Base-by-base conservation (phyloP, 805 yeast genomes). In the Lachancea kluyveri region DNA sequence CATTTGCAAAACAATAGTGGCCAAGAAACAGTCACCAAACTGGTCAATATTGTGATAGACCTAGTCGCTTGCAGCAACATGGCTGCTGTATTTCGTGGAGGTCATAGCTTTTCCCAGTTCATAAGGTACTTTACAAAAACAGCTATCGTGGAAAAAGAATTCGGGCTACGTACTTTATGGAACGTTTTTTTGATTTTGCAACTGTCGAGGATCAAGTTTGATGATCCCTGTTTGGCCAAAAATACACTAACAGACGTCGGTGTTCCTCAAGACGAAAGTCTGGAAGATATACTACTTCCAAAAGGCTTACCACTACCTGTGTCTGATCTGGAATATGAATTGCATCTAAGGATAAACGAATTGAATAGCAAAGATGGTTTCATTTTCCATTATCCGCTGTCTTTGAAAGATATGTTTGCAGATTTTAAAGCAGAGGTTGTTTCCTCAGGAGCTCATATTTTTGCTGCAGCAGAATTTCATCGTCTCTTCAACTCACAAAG, bases 21-120 rank as follows among this genome's bases (percentile, higher is more conserved):
- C 17, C 19, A 24, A 6, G 17, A 21, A n/a, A 21, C 3, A n/a
- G 27, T 31, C 8, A 31, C 21, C 12, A 17, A 18, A 11, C 10
- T 17, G 15, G 16, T 35, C 19, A 18, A n/a, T 13, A 21, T 26
- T 10, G 31, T 28, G 3, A 10, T 22, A 13, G 16, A 18, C 15
- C 20, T 31, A 9, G 19, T 26, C 16, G 19, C 15, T 5, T 12
- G 21, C 13, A 29, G 32, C 21, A 21, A 21, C 12, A 21, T 29
- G 10, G 28, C 12, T 5, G 20, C 12, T 6, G 14, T 7, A 26
- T 26, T n/a, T 12, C 10, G 12, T 11, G 12, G n/a, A n/a, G n/a
- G n/a, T n/a, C n/a, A n/a, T n/a, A n/a, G n/a, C n/a, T 22, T 22
- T n/a, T 13, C 24, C 24, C 8, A 13, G 24, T 22, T 22, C 24